These are phyloP conservation scores for Rhamnella rubrinervis DNA, from an alignment of 331 rosid species.

Conservation along the genomic window DNA sequence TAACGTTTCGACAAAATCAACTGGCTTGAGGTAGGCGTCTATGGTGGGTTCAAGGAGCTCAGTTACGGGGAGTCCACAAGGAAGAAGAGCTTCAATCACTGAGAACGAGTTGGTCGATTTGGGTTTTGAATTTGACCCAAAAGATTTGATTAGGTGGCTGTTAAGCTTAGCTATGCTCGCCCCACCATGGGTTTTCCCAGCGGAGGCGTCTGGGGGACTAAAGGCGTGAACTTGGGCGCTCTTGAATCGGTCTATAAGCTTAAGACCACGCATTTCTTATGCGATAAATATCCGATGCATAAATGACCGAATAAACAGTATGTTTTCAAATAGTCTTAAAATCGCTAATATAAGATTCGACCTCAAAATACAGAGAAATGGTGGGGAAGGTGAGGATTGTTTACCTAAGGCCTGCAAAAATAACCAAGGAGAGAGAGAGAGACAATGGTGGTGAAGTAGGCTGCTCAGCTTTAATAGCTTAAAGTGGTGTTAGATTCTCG, in stretches of 20 bases:
- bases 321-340: neutral
- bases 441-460: conserved; percentile 4
- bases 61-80: conserved; percentile 55
- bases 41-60: conserved; percentile 62
- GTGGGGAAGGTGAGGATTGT: conserved; percentile 20
- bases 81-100: conserved; percentile 39
- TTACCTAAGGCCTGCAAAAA: neutral
- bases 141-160: conserved; percentile 38
- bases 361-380: neutral
- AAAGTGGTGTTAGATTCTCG: conserved; percentile 18
- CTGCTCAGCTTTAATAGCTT: neutral
- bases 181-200: conserved; percentile 26
- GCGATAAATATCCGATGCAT: conserved; percentile 14
- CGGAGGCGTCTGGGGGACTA: conserved; percentile 46
- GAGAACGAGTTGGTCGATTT: conserved; percentile 44
- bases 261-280: conserved; percentile 57
- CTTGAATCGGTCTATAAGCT: conserved; percentile 62
- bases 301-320: neutral
- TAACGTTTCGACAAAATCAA: conserved; percentile 50
- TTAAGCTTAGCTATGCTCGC: conserved; percentile 39
- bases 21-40: conserved; percentile 62
- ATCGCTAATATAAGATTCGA: neutral
- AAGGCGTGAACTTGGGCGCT: conserved; percentile 73
- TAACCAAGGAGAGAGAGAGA: neutral
- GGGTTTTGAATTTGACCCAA: conserved; percentile 59